Percentiles rank a stretch among this genome's conserved stretches.
Conservation (phyloP, 2,329 filamentous ascomycete genomes). For the Diaporthe caulivora region DNA sequence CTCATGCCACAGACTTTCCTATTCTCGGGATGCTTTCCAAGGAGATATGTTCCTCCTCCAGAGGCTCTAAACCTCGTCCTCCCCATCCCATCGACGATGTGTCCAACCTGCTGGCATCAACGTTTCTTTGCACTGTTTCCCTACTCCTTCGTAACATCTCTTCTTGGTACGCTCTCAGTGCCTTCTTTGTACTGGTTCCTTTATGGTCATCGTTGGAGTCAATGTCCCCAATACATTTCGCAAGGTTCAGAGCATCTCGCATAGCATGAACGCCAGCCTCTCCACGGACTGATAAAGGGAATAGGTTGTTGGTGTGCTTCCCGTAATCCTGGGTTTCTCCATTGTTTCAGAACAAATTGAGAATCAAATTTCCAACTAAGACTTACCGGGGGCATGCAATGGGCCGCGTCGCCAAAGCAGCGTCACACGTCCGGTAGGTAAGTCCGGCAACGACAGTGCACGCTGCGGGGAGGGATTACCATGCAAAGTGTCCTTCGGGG, state of each 20-base stretch:
- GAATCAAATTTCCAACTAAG: too few species aligned
- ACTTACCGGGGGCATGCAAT: slow-evolving; percentile 16
- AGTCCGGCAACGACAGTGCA: background rate
- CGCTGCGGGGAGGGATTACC: background rate
- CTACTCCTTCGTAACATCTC: background rate
- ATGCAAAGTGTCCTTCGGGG: background rate
- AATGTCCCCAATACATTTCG: background rate
- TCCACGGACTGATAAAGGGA: background rate
- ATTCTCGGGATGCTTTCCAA: background rate
- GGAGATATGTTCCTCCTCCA: background rate
- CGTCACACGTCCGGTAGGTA: background rate
- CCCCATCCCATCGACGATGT: background rate
- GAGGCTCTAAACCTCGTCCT: background rate
- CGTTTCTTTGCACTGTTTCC: background rate
- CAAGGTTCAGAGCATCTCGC: background rate
- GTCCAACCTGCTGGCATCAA: background rate
- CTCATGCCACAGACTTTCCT: too few species aligned
- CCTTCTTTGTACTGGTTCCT: background rate
- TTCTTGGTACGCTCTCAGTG: background rate
- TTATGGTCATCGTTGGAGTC: background rate
- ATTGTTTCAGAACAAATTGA: too few species aligned
- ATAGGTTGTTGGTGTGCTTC: background rate
- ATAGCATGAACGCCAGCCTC: slow-evolving; percentile 14
- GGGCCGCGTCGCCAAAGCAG: background rate
- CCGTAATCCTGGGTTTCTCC: too few species aligned